Conservation (phyloP, 2,329 filamentous ascomycete genomes). For the Aspergillus brunneoviolaceus region DNA sequence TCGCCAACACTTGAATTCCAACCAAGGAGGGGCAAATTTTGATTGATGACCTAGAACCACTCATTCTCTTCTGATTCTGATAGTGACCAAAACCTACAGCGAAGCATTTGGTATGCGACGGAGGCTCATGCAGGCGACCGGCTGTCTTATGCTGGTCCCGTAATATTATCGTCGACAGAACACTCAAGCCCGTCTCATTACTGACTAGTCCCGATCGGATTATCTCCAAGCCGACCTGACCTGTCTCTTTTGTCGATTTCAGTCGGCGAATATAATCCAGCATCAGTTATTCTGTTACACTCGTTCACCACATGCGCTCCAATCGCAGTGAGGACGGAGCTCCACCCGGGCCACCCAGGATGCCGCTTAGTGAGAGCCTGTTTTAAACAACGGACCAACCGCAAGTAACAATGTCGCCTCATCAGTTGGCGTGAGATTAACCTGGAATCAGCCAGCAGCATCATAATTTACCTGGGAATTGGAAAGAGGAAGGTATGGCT, state of each 20-base stretch:
- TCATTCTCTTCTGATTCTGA: neutral
- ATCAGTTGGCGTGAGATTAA: neutral
- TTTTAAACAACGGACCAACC: neutral
- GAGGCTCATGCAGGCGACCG: neutral
- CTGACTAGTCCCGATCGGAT: neutral
- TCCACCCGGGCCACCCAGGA: neutral
- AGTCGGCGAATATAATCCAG: neutral
- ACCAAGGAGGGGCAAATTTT: neutral
- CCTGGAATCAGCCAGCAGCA: neutral
- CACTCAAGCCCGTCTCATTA: neutral
- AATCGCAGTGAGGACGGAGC: neutral
- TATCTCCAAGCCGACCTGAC: neutral
- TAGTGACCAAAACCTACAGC: neutral
- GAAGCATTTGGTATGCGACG: neutral
- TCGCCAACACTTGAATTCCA: neutral
- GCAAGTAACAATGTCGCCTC: neutral
- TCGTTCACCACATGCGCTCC: neutral
- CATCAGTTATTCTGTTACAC: conserved; percentile 2
- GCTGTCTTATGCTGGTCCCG: conserved; percentile 2
- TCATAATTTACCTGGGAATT: neutral
- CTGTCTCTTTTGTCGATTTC: neutral
- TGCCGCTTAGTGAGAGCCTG: neutral
- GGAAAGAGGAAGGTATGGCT: neutral
- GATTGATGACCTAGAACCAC: neutral
- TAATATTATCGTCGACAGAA: conserved; percentile 16